Evolutionary conservation across 2,329 filamentous ascomycete genomes (phyloP).

Genomic region (Arachnopeziza araneosa): DNA sequence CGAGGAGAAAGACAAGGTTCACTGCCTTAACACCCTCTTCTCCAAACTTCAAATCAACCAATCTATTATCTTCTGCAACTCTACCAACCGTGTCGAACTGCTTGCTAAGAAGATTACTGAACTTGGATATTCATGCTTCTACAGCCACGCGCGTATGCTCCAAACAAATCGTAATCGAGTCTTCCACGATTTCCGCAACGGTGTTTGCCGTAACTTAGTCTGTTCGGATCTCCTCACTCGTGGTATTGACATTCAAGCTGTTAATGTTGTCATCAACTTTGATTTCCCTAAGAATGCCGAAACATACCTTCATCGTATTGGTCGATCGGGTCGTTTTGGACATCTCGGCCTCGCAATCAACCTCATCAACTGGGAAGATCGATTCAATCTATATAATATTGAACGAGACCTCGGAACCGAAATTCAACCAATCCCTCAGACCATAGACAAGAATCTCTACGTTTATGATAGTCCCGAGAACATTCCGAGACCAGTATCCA

Average conservation of each 20-base stretch:
- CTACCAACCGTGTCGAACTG: conserved; percentile 94
- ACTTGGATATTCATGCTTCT: conserved; percentile 98
- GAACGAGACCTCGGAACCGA: conserved; percentile 96
- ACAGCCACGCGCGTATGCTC: conserved; percentile 97
- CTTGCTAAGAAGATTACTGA: conserved; percentile 99
- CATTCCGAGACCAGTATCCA: conserved; percentile 77
- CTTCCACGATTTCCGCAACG: conserved; percentile 98
- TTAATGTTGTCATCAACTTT: conserved; percentile 99
- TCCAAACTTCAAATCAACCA: conserved; percentile 99
- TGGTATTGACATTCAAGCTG: conserved; percentile 98
- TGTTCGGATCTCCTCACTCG: conserved; percentile 96
- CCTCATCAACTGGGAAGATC: conserved; percentile 98
- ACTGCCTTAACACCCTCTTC: conserved; percentile 97
- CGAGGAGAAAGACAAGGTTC: conserved; percentile 98
- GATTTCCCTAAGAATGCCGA: conserved; percentile 99
- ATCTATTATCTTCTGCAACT: conserved; percentile 99
- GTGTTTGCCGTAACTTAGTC: conserved; percentile 94
- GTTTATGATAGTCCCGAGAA: conserved; percentile 96
- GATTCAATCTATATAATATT: conserved; percentile 98
- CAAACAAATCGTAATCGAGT: conserved; percentile 96
- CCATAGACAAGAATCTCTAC: conserved; percentile 96
- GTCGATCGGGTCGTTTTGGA: conserved; percentile 93
- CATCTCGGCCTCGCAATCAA: conserved; percentile 98
- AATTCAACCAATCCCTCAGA: conserved; percentile 90
- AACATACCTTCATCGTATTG: conserved; percentile 97